phyloP scores from a whole-genome alignment of 2,329 filamentous ascomycete species.

The Neonectria coccinea region DNA sequence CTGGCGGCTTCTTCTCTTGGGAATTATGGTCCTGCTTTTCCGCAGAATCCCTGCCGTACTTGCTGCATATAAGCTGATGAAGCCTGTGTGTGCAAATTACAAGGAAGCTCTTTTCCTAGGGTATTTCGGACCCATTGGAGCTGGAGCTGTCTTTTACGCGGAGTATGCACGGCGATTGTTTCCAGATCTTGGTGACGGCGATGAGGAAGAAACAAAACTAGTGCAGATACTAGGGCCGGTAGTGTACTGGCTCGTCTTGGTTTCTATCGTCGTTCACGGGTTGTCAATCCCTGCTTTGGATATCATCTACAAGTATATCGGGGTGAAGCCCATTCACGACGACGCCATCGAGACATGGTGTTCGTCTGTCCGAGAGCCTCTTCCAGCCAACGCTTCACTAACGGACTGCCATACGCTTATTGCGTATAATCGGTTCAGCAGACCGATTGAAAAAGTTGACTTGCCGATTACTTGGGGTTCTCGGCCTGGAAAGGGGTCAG shows the following conservation, averaged over 20 bases:
- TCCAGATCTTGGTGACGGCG: constrained; percentile 49
- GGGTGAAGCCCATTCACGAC: constrained; percentile 53
- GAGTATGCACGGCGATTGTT: constrained; percentile 58
- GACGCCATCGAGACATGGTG: constrained; percentile 28
- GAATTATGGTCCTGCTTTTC: constrained; percentile 63
- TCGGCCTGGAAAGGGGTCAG: neutral
- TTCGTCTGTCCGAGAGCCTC: neutral
- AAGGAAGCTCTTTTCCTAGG: constrained; percentile 71
- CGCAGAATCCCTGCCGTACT: constrained; percentile 68
- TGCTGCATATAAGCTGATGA: constrained; percentile 65
- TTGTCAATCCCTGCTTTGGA: constrained; percentile 57
- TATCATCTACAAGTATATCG: constrained; percentile 30
- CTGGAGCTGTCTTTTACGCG: constrained; percentile 81
- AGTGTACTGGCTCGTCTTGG: constrained; percentile 55
- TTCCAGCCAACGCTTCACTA: constrained; percentile 11
- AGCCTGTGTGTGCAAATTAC: constrained; percentile 60
- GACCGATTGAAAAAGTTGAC: constrained; percentile 9
- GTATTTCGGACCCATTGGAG: constrained; percentile 81
- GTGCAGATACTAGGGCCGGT: constrained; percentile 53
- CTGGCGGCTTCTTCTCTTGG: constrained; percentile 61
- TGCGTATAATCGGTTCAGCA: constrained; percentile 32
- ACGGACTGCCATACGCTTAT: constrained; percentile 11
- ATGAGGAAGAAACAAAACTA: constrained; percentile 50
- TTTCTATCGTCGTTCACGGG: constrained; percentile 43
- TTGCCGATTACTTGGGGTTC: constrained; percentile 10